Percentiles rank a stretch among this genome's conserved stretches.
phyloP scores from a whole-genome alignment of 2,329 filamentous ascomycete species.

The Amylocarpus encephaloides region DNA sequence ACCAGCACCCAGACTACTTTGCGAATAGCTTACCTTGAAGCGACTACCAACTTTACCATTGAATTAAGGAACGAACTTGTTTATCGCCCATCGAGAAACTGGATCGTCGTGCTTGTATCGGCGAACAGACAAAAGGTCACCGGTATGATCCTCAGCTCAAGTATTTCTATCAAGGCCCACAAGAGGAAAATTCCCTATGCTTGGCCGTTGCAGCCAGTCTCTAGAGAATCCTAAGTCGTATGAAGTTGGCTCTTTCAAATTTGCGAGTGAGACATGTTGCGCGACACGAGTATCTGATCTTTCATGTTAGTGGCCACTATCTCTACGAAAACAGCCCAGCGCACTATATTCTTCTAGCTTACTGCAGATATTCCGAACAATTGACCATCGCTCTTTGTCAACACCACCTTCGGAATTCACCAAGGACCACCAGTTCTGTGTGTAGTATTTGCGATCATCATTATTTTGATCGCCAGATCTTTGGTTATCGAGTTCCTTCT shows the following conservation, averaged over 20 bases:
- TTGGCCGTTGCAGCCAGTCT: slow-evolving; percentile 20
- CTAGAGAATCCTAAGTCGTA: slow-evolving; percentile 13
- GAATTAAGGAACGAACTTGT: slow-evolving; percentile 16
- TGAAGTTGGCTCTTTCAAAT: slow-evolving; percentile 1
- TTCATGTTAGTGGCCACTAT: background rate
- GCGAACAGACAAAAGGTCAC: slow-evolving; percentile 24
- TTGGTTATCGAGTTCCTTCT: too few relatives aligned
- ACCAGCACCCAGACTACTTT: too few relatives aligned
- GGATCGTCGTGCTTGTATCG: slow-evolving; percentile 10
- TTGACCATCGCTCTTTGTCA: slow-evolving; percentile 17
- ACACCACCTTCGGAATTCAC: slow-evolving; percentile 4
- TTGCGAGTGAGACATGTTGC: background rate
- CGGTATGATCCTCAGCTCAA: slow-evolving; percentile 14
- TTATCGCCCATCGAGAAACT: slow-evolving; percentile 19
- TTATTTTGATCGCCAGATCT: slow-evolving; percentile 2
- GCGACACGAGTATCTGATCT: background rate
- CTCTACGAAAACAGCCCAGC: background rate
- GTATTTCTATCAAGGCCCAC: slow-evolving; percentile 15
- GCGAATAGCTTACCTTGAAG: background rate
- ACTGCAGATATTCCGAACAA: slow-evolving; percentile 13
- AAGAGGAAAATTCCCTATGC: slow-evolving; percentile 22
- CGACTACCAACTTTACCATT: slow-evolving; percentile 10
- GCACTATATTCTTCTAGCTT: slow-evolving; percentile 25
- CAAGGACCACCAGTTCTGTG: slow-evolving; percentile 20
- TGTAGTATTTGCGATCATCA: slow-evolving; percentile 3